These are phyloP conservation scores for Pythium monospermum DNA, from an alignment of 352 stramenopile genomes.

Conservation along the genomic window DNA sequence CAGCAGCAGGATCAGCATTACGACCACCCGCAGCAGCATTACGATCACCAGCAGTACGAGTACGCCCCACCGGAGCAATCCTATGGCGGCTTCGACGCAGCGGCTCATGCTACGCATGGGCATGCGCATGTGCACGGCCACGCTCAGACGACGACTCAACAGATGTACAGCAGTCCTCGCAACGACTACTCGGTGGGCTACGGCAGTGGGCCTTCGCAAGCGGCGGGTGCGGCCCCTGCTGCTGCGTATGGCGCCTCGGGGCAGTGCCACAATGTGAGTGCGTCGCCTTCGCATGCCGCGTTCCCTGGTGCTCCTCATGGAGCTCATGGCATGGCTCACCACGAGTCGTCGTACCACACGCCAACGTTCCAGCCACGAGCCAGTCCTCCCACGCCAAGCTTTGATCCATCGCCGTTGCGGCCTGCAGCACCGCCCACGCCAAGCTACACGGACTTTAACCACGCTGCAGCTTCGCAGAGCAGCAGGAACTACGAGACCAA, in stretches of 20 bases:
- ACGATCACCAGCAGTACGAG: slow-evolving; percentile 1
- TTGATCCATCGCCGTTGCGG: slow-evolving; percentile 2
- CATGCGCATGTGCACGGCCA: too few relatives aligned
- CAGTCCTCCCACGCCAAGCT: neutral
- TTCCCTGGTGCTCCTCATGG: neutral
- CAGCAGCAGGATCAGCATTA: neutral
- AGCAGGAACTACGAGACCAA: slow-evolving; percentile 2
- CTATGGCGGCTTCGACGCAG: slow-evolving; percentile 1
- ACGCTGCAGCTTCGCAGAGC: neutral
- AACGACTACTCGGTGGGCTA: too few relatives aligned
- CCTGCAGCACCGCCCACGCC: neutral
- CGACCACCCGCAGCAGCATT: slow-evolving; percentile 1
- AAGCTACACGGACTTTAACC: slow-evolving; percentile 18
- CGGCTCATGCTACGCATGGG: too few relatives aligned
- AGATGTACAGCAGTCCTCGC: neutral
- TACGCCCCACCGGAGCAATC: slow-evolving; percentile 12
- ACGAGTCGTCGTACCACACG: slow-evolving; percentile 12
- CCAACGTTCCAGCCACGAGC: slow-evolving; percentile 3
- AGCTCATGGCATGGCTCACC: neutral
- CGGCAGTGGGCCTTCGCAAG: too few relatives aligned
- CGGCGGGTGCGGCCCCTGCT: too few relatives aligned
- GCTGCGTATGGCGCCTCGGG: too few relatives aligned
- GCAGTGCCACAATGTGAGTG: too few relatives aligned
- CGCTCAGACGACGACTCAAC: too few relatives aligned
- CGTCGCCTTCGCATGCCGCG: neutral